These are phyloP conservation scores for Septoria linicola DNA, from an alignment of 2,329 filamentous ascomycete species.

Conservation along the genomic window DNA sequence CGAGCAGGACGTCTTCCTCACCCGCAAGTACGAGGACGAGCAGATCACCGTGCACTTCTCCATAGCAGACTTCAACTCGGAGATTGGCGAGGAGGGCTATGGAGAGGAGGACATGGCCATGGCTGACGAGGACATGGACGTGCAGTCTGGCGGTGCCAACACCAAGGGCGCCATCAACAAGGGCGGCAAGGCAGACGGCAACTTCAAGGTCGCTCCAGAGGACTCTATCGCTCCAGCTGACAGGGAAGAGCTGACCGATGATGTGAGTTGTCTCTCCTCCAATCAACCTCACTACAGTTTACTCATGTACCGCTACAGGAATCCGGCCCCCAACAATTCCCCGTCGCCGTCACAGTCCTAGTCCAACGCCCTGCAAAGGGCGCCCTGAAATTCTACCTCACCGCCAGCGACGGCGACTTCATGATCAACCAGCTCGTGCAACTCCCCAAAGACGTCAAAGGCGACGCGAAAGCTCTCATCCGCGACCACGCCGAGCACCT, in stretches of 20 bases:
- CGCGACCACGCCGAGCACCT: constrained; percentile 63
- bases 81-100: constrained; percentile 52
- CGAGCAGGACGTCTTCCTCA: constrained; percentile 82
- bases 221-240: constrained; percentile 58
- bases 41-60: constrained; percentile 82
- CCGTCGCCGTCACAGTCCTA: constrained; percentile 79
- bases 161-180: constrained; percentile 58
- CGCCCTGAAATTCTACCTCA: constrained; percentile 80
- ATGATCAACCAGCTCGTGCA: constrained; percentile 88
- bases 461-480: constrained; percentile 67
- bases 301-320: constrained; percentile 25
- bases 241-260: constrained; percentile 58
- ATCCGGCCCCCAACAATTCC: constrained; percentile 60
- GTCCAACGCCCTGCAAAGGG: constrained; percentile 85
- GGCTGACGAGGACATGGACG: constrained; percentile 52
- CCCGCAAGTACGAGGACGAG: constrained; percentile 81
- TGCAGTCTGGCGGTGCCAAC: constrained; percentile 57
- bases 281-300: constrained; percentile 33
- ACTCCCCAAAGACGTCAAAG: constrained; percentile 73
- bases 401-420: constrained; percentile 81
- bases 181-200: constrained; percentile 50
- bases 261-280: constrained; percentile 36
- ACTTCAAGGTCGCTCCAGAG: constrained; percentile 56
- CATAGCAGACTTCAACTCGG: constrained; percentile 72
- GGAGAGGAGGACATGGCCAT: constrained; percentile 35